These are phyloP conservation scores for Vigna mungo DNA, from an alignment of 306 rosid genomes.

Conservation along the genomic window DNA sequence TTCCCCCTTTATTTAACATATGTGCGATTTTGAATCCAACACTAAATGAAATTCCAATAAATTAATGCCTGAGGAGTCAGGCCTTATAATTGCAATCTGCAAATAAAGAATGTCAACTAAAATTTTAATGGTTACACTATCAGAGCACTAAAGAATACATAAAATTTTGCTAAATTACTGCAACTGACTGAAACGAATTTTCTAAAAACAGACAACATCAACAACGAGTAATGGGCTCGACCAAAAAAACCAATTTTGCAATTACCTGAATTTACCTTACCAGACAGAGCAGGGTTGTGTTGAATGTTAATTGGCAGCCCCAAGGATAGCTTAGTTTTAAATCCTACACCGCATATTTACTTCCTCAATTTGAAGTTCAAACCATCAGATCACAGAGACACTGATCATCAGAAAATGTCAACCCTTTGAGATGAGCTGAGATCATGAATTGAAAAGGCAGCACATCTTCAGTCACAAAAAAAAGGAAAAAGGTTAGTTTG, in stretches of 20 bases:
- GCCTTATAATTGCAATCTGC: constrained; percentile 3
- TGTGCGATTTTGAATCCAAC: neutral
- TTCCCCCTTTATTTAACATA: neutral
- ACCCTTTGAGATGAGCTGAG: neutral
- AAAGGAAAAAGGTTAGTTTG: neutral
- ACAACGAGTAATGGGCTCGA: too few relatives aligned
- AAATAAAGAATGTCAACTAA: constrained; percentile 2
- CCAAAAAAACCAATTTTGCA: too few relatives aligned
- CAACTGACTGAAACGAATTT: constrained; percentile 6
- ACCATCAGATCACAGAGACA: constrained; percentile 4
- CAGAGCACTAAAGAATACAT: too few relatives aligned
- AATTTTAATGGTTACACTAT: too few relatives aligned
- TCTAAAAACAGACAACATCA: neutral
- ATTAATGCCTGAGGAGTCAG: neutral
- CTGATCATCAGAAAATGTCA: constrained; percentile 25
- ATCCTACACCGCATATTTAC: constrained; percentile 11
- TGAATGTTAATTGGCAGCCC: neutral
- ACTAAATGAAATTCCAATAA: neutral
- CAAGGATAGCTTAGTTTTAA: constrained; percentile 10
- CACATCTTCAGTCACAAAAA: constrained; percentile 2
- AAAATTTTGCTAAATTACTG: too few relatives aligned
- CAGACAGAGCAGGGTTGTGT: too few relatives aligned
- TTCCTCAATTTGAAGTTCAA: constrained; percentile 28
- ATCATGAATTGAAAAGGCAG: constrained; percentile 27
- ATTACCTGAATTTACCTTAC: too few relatives aligned